A percentile compares a stretch with the other conserved stretches of the same genome.
phyloP scores from a whole-genome alignment of 1,284 basidiomycete genomes.

The Cutaneotrichosporon sp. region DNA sequence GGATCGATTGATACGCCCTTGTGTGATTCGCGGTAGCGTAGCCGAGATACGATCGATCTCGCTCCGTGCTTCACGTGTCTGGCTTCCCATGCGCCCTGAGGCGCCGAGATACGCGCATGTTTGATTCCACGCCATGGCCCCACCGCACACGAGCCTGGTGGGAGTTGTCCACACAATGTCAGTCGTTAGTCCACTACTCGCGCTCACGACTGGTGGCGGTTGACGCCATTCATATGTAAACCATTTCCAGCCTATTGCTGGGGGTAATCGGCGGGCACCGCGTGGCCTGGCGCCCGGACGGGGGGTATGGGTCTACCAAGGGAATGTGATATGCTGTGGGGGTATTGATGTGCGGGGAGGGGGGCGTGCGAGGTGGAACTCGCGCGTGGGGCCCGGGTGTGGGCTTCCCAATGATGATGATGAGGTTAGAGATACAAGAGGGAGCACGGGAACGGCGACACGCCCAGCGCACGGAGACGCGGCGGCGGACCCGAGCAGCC shows the following conservation, averaged over 20 bases:
- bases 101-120: no score
- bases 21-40: not conserved
- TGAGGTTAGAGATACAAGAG: conserved; percentile 7
- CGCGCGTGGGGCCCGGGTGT: conserved; percentile 41
- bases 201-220: conserved; percentile 23
- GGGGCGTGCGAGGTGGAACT: conserved; percentile 55
- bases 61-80: no score
- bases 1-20: no score
- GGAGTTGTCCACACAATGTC: no score
- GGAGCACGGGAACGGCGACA: conserved; percentile 7
- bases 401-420: conserved; percentile 37
- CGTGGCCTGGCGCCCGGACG: conserved; percentile 9
- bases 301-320: conserved; percentile 24
- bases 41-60: no score
- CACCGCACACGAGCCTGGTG: no score
- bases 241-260: conserved; percentile 14
- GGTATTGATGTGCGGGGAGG: conserved; percentile 25
- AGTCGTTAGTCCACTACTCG: not conserved
- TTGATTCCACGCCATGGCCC: no score
- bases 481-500: not conserved
- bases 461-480: conserved; percentile 11
- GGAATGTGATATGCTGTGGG: conserved; percentile 29
- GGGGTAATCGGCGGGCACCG: conserved; percentile 19
- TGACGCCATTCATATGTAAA: conserved; percentile 30
- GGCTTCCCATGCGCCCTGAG: no score